Evolutionary conservation across 106 monocot species (phyloP), one percentile per base, ranked within the genome.

Genomic region (Agapanthus africanus): DNA sequence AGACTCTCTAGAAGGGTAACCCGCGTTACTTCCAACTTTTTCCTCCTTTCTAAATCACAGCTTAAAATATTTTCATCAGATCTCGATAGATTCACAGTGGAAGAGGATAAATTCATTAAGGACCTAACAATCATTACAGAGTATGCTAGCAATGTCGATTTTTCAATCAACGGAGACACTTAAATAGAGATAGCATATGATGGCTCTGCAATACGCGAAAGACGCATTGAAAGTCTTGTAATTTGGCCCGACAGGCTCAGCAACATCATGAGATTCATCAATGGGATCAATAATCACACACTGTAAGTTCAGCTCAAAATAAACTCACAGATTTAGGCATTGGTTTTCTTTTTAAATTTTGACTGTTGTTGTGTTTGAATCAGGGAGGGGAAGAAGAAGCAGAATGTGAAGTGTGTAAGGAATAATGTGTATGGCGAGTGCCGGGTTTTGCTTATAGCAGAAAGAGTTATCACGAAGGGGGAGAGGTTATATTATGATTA

Each of bases 371-470:
- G n/a, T n/a, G n/a, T n/a, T n/a, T n/a, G n/a, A n/a, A n/a, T n/a
- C 92, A 97, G 97, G 72, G 89, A 93, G 1, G 93, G 99, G 34
- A 93, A 66, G 76, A 99, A 93, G 93, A 99, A 99, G 83, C 99
- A 99, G 74, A 99, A 99, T 57, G 68, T 99, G 15, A 93, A 93
- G 40, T 99, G 99, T 38, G 93, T 99, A 69, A 85, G 99, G 57
- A 90, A 73, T 33, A 74, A 85, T 70, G 85, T 99, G 25, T 79
- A 80, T 59, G 93, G 93, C 1, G 90, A 99, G 68, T 79, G 87
- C 72, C 76, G 99, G 0, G 93, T 88, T 25, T 44, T 93, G 51
- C 65, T 99, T 25, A 63, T 93, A 14, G 99, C 99, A 4, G 84
- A 70, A 35, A 74, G 99, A 68, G 93, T 87, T 35, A 99, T 99